Percentiles rank a stretch among this genome's conserved stretches.
These are phyloP conservation scores for Chalaropsis thielavioides DNA, from an alignment of 2,329 filamentous ascomycete genomes.

Conservation along the genomic window DNA sequence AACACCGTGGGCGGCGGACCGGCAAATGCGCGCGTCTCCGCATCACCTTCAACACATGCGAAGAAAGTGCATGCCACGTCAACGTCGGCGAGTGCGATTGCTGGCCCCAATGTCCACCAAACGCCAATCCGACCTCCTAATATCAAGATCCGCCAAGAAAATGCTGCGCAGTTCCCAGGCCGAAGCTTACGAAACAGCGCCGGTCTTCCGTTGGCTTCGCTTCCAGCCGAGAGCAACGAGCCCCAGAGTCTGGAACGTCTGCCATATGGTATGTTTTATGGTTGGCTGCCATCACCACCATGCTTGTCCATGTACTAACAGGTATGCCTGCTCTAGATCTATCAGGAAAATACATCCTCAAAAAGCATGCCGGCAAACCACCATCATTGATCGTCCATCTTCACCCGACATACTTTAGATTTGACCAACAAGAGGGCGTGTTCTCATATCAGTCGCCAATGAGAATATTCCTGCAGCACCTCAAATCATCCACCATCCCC, in stretches of 20 bases:
- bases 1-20: conserved; percentile 49
- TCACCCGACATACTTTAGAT: conserved; percentile 72
- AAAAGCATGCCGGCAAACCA: conserved; percentile 57
- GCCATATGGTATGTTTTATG: conserved; percentile 34
- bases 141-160: conserved; percentile 28
- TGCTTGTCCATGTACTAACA: conserved; percentile 18
- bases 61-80: conserved; percentile 37
- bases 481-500: conserved; percentile 63
- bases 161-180: conserved; percentile 29
- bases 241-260: conserved; percentile 31
- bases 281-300: background rate
- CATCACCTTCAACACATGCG: conserved; percentile 41
- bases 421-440: conserved; percentile 86
- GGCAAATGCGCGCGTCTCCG: conserved; percentile 45
- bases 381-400: conserved; percentile 82
- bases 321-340: conserved; percentile 39
- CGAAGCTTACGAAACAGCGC: conserved; percentile 38
- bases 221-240: conserved; percentile 30
- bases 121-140: conserved; percentile 15
- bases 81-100: conserved; percentile 29
- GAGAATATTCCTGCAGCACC: conserved; percentile 63
- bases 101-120: conserved; percentile 13
- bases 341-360: conserved; percentile 64
- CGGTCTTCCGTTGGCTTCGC: conserved; percentile 35
- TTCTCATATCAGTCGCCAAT: conserved; percentile 90